These are phyloP conservation scores for Pichia manshurica DNA, from an alignment of 805 yeast species.

Conservation along the genomic window DNA sequence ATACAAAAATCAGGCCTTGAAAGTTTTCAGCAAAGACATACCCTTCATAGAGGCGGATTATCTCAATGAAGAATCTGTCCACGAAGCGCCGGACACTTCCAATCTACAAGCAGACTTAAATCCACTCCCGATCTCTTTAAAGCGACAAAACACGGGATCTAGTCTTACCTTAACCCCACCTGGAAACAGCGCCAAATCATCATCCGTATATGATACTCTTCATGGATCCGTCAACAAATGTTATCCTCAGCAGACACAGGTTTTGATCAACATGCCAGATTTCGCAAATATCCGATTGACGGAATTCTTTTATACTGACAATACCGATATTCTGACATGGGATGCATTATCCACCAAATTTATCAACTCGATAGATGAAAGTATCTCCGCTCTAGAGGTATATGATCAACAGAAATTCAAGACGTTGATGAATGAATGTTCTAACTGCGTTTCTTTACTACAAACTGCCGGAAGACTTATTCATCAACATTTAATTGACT, in stretches of 20 bases:
- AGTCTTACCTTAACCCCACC: neutral
- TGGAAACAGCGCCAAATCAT: neutral
- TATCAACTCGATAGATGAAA: conserved; percentile 40
- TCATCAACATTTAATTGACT: conserved; percentile 43
- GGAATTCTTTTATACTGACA: conserved; percentile 46
- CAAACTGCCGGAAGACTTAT: conserved; percentile 51
- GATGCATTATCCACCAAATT: conserved; percentile 45
- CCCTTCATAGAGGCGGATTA: conserved; percentile 44
- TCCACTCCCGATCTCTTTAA: conserved; percentile 24
- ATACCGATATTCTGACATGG: conserved; percentile 59
- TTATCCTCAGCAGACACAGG: neutral
- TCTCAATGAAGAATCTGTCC: conserved; percentile 29
- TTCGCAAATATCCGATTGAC: conserved; percentile 5
- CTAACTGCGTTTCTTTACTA: conserved; percentile 47
- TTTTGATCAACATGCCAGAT: conserved; percentile 3
- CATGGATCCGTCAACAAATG: neutral
- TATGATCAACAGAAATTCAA: conserved; percentile 47
- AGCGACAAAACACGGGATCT: neutral
- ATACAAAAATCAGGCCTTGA: conserved; percentile 55
- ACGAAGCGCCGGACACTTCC: conserved; percentile 27
- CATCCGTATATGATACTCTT: neutral
- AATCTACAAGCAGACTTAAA: conserved; percentile 20
- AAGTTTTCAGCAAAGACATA: conserved; percentile 51
- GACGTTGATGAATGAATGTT: conserved; percentile 47
- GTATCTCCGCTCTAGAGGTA: conserved; percentile 46